Evolutionary conservation across 2,329 filamentous ascomycete species (phyloP), one percentile per base, ranked within the genome.

Genomic region (Aspergillus glaucus): DNA sequence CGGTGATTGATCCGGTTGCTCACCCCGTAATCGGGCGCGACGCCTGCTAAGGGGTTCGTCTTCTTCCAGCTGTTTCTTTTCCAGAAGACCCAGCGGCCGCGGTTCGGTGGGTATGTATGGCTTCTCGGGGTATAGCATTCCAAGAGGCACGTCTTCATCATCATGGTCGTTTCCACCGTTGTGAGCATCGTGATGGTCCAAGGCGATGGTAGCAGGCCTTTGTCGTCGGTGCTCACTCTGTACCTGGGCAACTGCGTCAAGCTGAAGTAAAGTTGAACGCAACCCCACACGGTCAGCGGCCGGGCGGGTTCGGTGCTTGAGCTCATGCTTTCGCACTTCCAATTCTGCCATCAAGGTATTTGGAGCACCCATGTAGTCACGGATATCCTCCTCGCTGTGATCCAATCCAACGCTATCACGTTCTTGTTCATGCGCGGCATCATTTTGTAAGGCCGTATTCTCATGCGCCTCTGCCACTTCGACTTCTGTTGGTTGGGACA

Each of bases 281-380:
- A 95, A 85, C n/a, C 89, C 91, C 47, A 86, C 84, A 17, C 86
- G 85, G 57, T 76, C 81, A 28, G 80, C 76, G 19, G 84, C 78
- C 12, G 86, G 86, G 19, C 84, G 80, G 26, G 85, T 93, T 32
- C 93, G 84, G 53, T 84, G 77, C 67, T 88, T 91, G 60, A 94
- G 85, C 58, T 95, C 87, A 51, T 88, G 84, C 65, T 98, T 97
- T 45, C 93, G 86, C 55, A 95, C 73, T 64, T 96, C 89, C 6
- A 98, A 75, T 65, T 98, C 93, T 0, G 93, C 93, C 21, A 98
- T 79, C 0, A 98, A 78, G 0, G 93, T 98, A 1, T 90, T 95
- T 0, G 93, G 93, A 3, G 84, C 79, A 0, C 87, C 88, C 46
- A 84, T 77, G 54, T 81, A 85, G 1, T 64, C 64, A 14, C 58